Evolutionary conservation across 1,284 basidiomycete genomes (phyloP).

Genomic region (Takashimella koratensis): DNA sequence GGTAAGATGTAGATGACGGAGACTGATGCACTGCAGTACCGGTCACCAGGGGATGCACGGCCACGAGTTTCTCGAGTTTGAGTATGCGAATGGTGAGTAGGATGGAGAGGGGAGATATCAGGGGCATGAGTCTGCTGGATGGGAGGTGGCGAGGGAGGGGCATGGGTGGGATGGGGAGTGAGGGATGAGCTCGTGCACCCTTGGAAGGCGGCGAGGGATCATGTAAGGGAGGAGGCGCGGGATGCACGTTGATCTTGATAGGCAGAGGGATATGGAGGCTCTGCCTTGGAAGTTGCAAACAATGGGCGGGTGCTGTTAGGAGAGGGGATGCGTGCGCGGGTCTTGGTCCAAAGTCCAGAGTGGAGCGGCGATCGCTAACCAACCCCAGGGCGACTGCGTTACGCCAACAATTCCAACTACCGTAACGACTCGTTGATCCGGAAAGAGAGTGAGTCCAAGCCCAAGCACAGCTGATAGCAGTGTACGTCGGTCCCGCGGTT

Average conservation of each 20-base stretch:
- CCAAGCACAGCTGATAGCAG: conserved; percentile 51
- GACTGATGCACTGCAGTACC: conserved; percentile 56
- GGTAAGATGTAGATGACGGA: neutral
- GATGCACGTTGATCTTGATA: too few species aligned
- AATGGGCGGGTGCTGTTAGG: too few species aligned
- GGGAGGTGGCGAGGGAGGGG: neutral
- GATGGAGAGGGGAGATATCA: neutral
- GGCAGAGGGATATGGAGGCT: too few species aligned
- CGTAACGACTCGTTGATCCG: conserved; percentile 93
- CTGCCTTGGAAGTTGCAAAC: too few species aligned
- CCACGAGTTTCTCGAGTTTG: conserved; percentile 97
- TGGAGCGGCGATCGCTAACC: too few species aligned
- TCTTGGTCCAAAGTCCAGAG: too few species aligned
- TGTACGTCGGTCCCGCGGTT: conserved; percentile 89
- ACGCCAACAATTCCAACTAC: conserved; percentile 99
- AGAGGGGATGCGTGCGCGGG: too few species aligned
- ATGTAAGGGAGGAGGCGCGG: too few species aligned
- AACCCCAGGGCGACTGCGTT: conserved; percentile 69
- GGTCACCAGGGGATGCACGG: conserved; percentile 95
- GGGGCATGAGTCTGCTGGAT: neutral
- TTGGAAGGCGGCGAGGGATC: too few species aligned
- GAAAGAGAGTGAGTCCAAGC: conserved; percentile 80
- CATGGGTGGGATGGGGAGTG: neutral
- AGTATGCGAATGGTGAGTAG: conserved; percentile 77
- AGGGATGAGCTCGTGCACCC: too few species aligned